Evolutionary conservation across 2,329 filamentous ascomycete genomes (phyloP), one percentile per base, ranked within the genome.

Genomic region (Rhynchosporium agropyri): DNA sequence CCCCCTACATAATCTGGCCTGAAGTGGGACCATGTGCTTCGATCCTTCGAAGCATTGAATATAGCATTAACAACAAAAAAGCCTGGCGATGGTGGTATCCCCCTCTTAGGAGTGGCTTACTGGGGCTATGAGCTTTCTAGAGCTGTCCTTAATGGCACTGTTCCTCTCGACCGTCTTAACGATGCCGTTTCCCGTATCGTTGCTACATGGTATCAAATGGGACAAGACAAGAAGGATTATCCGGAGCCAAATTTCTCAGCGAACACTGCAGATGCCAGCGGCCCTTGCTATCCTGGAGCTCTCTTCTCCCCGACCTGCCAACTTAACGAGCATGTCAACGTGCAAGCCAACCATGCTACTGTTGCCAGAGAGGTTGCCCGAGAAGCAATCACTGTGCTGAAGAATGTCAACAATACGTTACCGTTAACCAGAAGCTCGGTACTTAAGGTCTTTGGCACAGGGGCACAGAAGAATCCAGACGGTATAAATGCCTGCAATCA

Each of bases 291-390:
- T 63, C 84, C 83, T 0, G 84, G 80, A 38, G 80, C 86, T 15
- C 71, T 88, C 0, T 70, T 86, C 60, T 87, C 84, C 2, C 86
- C 86, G 0, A 76, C 73, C 0, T 89, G 87, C 13, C 78, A 85
- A 7, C 86, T 91, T 5, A 92, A 92, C 70, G 78, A 89, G 72
- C 92, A 84, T 68, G 84, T 92, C 36, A 75, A 85, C 65, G 84
- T 85, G 0, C 80, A 84, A 64, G 79, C 70, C 1, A 75, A 83
- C 60, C 83, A 86, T 67, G 80, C 80, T 13, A 75, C 76, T 58
- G 74, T 83, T 20, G 81, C 80, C 0, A 74, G 80, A 55, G 77
- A 79, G 10, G 77, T 86, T 38, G 81, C 83, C 31, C 77, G 81
- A 36, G 84, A 85, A 65, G 82, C 79, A 2, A 81, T 85, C 56